Evolutionary conservation across 139 green algal species (phyloP), one percentile per base, ranked within the genome.

Genomic region (Dunaliella sp.): DNA sequence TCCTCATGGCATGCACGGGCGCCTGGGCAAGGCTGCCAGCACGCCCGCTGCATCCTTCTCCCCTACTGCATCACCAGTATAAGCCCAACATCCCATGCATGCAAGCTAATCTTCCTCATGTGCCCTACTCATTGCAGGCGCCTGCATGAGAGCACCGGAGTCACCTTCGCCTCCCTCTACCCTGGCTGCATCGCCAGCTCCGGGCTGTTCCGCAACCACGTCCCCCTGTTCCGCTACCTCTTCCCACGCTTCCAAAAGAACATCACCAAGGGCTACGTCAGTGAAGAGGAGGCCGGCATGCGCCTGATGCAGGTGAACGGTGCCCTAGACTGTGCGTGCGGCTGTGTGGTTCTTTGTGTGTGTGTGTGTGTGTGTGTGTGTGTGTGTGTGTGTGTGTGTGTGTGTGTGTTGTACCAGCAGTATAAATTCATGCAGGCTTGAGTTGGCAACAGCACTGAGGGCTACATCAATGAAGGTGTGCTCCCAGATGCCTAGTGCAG

Each of bases 241-340:
- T 99, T 99, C 93, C 97, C 97, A 36, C 83, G 88, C 28, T 97
- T 99, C 93, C 95, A 98, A 88, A 98, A 99, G 94, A 97, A 98
- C 86, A 88, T 99, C 73, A 99, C 97, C 74, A 97, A 98, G 93
- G 95, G 95, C 38, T 97, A 97, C 75, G 96, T 99, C 35, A 94
- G 86, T 3, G 92, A 98, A 91, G 93, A 96, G 81, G 95, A 98
- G 83, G 97, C 97, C 22, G 97, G 97, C 86, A 75, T 88, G 38
- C 93, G 97, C 80, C 92, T 99, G 59, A 94, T 95, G 7, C 87
- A 93, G 89, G 91, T 95, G 80, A 36, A 38, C 77, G 38, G 30
- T 33, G 74, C 12, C 26, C 33, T n/a, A 35, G 30, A 33, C 24
- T 80, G 74, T 33, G 74, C 28, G 25, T 22, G 74, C 28, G 30